Evolutionary conservation across 768 basidiomycete genomes (phyloP).

Genomic region (Russula sp.): DNA sequence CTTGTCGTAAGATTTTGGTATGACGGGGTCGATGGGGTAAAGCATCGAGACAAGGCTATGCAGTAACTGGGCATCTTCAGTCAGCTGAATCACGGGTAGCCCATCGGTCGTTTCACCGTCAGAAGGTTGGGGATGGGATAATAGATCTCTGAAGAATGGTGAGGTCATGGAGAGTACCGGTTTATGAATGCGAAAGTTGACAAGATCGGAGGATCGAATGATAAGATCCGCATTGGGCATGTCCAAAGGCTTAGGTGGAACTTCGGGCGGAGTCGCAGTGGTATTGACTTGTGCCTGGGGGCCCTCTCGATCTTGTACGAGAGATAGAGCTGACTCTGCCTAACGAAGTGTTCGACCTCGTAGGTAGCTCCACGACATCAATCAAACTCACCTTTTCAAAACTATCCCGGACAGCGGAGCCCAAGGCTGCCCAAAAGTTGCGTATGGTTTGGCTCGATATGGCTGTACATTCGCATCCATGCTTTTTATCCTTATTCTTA

Average conservation of each 20-base stretch:
- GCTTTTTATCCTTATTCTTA: neutral
- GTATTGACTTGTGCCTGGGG: neutral
- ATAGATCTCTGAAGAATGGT: constrained; percentile 9
- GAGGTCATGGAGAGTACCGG: neutral
- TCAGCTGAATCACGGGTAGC: neutral
- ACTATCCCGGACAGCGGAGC: neutral
- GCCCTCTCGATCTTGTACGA: neutral
- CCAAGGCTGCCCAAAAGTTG: constrained; percentile 1
- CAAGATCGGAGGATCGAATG: constrained; percentile 3
- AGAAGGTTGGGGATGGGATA: constrained; percentile 11
- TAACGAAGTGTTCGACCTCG: neutral
- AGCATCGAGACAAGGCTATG: constrained; percentile 5
- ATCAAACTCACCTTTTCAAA: neutral
- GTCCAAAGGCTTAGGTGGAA: neutral
- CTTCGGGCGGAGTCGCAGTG: too few species aligned
- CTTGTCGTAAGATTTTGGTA: neutral
- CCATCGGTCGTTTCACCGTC: neutral
- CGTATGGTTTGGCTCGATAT: neutral
- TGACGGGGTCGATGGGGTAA: constrained; percentile 1
- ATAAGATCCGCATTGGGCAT: neutral
- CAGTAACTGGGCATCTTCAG: constrained; percentile 2
- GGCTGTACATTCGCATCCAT: neutral
- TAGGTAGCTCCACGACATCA: too few species aligned
- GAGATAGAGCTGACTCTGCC: neutral
- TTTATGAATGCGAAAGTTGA: constrained; percentile 11